These are phyloP conservation scores for Eucalyptus sp. DNA, from an alignment of 345 rosid species.

Conservation along the genomic window DNA sequence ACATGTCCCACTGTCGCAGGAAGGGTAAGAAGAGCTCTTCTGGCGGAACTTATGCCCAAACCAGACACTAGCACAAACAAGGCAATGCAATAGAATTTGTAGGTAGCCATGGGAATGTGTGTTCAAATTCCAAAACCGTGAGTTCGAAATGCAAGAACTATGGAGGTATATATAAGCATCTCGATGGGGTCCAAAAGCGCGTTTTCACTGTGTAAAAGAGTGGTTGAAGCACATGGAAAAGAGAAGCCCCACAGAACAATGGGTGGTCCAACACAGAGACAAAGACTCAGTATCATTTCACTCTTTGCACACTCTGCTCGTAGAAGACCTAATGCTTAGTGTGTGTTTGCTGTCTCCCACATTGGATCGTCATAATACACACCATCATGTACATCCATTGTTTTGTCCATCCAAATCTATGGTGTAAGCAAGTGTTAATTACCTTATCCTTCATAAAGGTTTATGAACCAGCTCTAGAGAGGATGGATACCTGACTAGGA, in stretches of 20 bases:
- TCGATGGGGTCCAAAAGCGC: background rate
- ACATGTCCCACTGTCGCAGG: constrained; percentile 8
- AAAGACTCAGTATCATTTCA: background rate
- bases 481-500: background rate
- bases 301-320: background rate
- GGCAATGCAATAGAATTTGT: background rate
- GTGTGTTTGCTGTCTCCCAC: constrained; percentile 31
- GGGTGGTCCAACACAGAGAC: background rate
- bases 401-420: background rate
- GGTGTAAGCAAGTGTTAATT: background rate
- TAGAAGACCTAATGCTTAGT: background rate
- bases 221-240: constrained; percentile 11
- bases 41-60: constrained; percentile 23
- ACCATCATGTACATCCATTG: background rate
- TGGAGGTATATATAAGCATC: constrained; percentile 21
- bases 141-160: background rate
- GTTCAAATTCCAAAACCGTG: background rate
- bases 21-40: constrained; percentile 18
- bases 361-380: background rate
- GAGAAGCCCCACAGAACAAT: background rate
- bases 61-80: constrained; percentile 13
- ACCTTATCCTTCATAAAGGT: background rate
- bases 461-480: background rate
- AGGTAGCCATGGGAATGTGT: constrained; percentile 12
- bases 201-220: background rate